Evolutionary conservation across 2,329 filamentous ascomycete genomes (phyloP).

Genomic region (Colletotrichum agaves): DNA sequence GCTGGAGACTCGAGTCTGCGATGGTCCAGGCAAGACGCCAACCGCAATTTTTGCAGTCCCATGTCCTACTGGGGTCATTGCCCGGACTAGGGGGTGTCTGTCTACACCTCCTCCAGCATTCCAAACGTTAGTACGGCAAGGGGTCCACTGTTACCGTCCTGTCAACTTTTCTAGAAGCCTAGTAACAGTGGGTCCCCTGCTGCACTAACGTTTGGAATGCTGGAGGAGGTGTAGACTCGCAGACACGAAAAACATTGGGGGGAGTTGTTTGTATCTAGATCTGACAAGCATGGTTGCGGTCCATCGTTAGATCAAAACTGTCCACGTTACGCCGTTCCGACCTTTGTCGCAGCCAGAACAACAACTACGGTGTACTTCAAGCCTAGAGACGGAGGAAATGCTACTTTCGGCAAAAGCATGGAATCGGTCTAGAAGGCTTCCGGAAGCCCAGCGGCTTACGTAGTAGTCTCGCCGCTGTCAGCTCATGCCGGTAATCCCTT

Average conservation of each 20-base stretch:
- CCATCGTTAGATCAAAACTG: not conserved
- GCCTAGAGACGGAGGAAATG: slow-evolving; percentile 1
- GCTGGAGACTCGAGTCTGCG: not conserved
- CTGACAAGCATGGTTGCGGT: not conserved
- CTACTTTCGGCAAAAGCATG: slow-evolving; percentile 30
- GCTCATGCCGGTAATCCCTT: slow-evolving; percentile 21
- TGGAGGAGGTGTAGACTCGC: too few relatives aligned
- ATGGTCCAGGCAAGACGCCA: not conserved
- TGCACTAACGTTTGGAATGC: too few relatives aligned
- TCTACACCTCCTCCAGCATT: too few relatives aligned
- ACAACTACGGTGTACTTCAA: not conserved
- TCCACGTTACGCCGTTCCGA: not conserved
- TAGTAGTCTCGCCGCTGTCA: slow-evolving; percentile 3
- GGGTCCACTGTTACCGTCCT: too few relatives aligned
- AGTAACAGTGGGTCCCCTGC: too few relatives aligned
- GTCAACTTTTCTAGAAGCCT: too few relatives aligned
- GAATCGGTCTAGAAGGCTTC: slow-evolving; percentile 27
- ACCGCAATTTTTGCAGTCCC: not conserved
- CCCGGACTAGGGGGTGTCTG: not conserved
- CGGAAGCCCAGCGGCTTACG: slow-evolving; percentile 3
- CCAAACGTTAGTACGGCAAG: too few relatives aligned
- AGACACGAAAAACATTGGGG: not conserved
- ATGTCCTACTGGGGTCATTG: not conserved
- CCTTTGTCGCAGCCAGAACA: too few relatives aligned
- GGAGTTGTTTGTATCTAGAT: not conserved